Evolutionary conservation across 2,329 filamentous ascomycete genomes (phyloP).

Genomic region (Pyricularia sp.): DNA sequence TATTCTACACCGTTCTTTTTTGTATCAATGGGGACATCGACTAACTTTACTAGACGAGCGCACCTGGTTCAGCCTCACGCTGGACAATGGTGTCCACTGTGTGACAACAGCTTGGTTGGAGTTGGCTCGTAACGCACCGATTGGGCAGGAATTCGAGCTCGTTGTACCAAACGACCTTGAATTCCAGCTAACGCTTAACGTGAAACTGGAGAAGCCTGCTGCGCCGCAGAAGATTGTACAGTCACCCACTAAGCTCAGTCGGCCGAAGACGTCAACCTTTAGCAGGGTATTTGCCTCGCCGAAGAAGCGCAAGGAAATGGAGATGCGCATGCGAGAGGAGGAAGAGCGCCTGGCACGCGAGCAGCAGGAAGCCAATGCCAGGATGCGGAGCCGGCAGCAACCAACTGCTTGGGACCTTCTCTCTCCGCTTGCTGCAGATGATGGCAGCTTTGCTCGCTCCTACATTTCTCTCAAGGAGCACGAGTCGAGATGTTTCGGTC

Average conservation of each 20-base stretch:
- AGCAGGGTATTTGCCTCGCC: slow-evolving; percentile 89
- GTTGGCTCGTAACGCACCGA: slow-evolving; percentile 81
- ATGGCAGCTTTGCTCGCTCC: slow-evolving; percentile 88
- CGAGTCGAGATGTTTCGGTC: slow-evolving; percentile 78
- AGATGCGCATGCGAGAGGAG: slow-evolving; percentile 74
- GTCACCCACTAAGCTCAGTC: slow-evolving; percentile 53
- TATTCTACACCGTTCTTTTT: slow-evolving; percentile 10
- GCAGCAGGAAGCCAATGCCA: slow-evolving; percentile 54
- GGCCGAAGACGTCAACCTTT: slow-evolving; percentile 78
- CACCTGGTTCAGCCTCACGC: slow-evolving; percentile 87
- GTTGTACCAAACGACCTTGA: slow-evolving; percentile 97
- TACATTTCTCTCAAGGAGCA: slow-evolving; percentile 94
- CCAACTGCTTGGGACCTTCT: slow-evolving; percentile 79
- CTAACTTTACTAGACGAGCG: slow-evolving; percentile 56
- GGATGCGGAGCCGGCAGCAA: slow-evolving; percentile 38
- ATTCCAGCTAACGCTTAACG: slow-evolving; percentile 94
- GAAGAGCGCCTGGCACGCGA: slow-evolving; percentile 62
- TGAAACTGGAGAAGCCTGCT: slow-evolving; percentile 80
- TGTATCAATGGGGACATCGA: background rate
- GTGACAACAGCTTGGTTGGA: slow-evolving; percentile 96
- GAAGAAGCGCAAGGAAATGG: slow-evolving; percentile 93
- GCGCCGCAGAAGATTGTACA: slow-evolving; percentile 44
- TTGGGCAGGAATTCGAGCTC: slow-evolving; percentile 96
- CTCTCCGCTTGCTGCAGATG: slow-evolving; percentile 76
- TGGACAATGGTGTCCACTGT: slow-evolving; percentile 97